These are phyloP conservation scores for Solanum sejunctum DNA, from an alignment of 257 asterid species.

Conservation along the genomic window DNA sequence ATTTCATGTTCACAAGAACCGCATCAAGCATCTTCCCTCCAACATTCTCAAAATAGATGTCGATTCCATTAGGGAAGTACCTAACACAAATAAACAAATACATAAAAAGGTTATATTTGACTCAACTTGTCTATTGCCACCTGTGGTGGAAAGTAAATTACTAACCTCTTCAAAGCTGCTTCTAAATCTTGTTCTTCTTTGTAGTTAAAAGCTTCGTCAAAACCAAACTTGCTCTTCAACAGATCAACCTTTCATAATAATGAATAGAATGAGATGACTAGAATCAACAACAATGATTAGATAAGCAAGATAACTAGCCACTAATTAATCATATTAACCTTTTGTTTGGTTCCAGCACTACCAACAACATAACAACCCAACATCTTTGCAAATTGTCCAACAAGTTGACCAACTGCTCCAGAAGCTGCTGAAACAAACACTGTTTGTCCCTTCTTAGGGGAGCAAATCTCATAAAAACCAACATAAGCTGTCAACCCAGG, in stretches of 20 bases:
- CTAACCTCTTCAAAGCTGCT: constrained; percentile 15
- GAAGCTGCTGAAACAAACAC: constrained; percentile 6
- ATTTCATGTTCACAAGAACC: not conserved
- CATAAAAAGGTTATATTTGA: no score
- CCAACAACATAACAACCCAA: constrained; percentile 12
- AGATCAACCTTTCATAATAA: constrained; percentile 15
- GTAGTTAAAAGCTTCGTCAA: constrained; percentile 24
- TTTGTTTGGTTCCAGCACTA: constrained; percentile 11
- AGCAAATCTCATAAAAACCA: constrained; percentile 8
- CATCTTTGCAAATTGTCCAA: constrained; percentile 16
- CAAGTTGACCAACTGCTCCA: constrained; percentile 17
- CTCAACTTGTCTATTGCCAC: not conserved
- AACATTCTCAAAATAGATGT: not conserved
- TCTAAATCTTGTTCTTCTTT: constrained; percentile 19
- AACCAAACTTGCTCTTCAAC: constrained; percentile 22
- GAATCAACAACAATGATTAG: no score
- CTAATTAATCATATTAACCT: not conserved
- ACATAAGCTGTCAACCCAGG: constrained; percentile 11
- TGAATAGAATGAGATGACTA: no score
- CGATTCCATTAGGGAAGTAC: not conserved
- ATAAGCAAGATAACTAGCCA: not conserved
- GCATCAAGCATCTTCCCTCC: not conserved
- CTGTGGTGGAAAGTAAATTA: not conserved
- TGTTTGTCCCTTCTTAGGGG: not conserved
- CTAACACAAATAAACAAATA: not conserved